Conservation (phyloP, 495 filamentous ascomycete genomes). For the Penicillium lagena region DNA sequence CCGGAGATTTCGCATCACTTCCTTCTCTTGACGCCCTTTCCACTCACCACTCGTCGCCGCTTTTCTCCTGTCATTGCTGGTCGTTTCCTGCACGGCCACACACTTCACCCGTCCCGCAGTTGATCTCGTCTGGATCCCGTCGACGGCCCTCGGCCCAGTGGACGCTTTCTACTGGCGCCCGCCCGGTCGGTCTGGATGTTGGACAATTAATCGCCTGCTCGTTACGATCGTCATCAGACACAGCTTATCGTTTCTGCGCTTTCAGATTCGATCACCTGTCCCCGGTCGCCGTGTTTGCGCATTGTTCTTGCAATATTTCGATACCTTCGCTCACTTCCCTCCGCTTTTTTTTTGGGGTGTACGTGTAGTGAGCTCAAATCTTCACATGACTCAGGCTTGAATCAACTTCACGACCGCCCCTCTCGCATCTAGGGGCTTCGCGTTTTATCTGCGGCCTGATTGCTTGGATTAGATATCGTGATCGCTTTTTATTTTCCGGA, state of each 20-base stretch:
- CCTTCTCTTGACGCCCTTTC: no score
- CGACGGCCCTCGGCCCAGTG: conserved; percentile 1
- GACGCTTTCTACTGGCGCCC: conserved; percentile 1
- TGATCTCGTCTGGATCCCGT: neutral
- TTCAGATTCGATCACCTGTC: no score
- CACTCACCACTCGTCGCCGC: no score
- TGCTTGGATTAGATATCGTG: no score
- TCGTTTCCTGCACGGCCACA: no score
- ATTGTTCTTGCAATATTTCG: neutral
- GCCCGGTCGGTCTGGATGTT: conserved; percentile 3
- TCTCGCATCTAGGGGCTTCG: neutral
- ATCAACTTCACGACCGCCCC: conserved; percentile 4
- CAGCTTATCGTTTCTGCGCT: neutral
- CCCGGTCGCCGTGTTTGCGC: neutral
- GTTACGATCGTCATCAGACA: neutral
- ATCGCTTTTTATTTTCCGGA: no score
- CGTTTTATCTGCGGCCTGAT: neutral
- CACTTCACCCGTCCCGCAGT: neutral
- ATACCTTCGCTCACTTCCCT: neutral
- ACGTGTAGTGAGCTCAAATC: conserved; percentile 5
- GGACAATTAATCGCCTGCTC: conserved; percentile 6
- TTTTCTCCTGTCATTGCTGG: no score
- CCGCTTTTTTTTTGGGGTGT: conserved; percentile 7
- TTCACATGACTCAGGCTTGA: conserved; percentile 10
- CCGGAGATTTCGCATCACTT: no score